Base-by-base conservation (phyloP, 495 filamentous ascomycete genomes). In the Hapsidospora chrysogenum region DNA sequence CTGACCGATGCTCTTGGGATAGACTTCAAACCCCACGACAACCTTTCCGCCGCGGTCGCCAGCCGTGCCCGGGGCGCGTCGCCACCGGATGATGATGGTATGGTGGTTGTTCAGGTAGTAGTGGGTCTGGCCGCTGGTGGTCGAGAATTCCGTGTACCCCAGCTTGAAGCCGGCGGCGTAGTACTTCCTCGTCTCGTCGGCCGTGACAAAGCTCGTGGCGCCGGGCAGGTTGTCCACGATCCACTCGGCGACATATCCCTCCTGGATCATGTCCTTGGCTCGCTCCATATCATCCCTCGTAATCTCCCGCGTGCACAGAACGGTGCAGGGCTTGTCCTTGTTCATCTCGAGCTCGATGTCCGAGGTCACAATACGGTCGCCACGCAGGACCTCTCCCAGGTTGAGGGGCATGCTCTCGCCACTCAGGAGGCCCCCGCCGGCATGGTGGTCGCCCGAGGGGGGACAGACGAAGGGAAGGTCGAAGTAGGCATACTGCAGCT, bases 101-200 rank as follows among this genome's bases (percentile, higher is more conserved):
- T 87, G 74, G 54, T 95, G 86, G 46, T 95, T 95, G 56, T 95
- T 84, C 43, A 95, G 68, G 43, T 75, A 89, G 49, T 76, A 82
- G 14, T 70, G 67, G n/a, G 69, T 64, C 41, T 70, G 65, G 11
- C 72, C 77, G 6, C 68, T 70, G 23, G 51, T 55, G 2, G 68
- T 53, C 0, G 73, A 74, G 30, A 65, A 64, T 36, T 92, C 80
- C 39, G 73, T 74, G 44, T 77, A 83, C 1, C 86, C 86, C 19
- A 95, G 57, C 58, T 93, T 95, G 61, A 93, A 94, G n/a, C 86
- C 86, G 10, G 86, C 76, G 16, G 86, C 84, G 49, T 93, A 95
- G 56, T 93, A 93, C 52, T 85, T 93, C 43, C 76, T 73, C 35
- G 68, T 74, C 52, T 82, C 84, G 52, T 95, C 86, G 10, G 83